These are phyloP conservation scores for Boletus smithii DNA, from an alignment of 1,284 basidiomycete species.

Conservation along the genomic window DNA sequence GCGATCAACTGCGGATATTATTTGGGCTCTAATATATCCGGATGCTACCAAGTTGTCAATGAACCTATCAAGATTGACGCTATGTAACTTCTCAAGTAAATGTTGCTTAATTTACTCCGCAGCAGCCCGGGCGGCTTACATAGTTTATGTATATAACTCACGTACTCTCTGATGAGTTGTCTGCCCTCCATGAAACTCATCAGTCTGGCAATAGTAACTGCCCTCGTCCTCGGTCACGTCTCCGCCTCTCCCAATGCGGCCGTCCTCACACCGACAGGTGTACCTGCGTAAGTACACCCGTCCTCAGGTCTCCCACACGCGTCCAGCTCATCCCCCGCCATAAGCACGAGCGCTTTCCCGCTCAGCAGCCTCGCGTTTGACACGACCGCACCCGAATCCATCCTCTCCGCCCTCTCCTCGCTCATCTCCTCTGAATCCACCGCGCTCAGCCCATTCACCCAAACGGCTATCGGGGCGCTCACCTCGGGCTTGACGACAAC, in stretches of 20 bases:
- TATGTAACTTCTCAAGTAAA: too few relatives aligned
- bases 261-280: constrained; percentile 14
- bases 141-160: constrained; percentile 2
- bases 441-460: constrained; percentile 14
- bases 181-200: constrained; percentile 10
- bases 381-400: constrained; percentile 23
- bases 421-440: constrained; percentile 30
- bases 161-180: background rate
- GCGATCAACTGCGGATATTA: background rate
- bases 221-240: constrained; percentile 11
- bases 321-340: background rate
- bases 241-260: constrained; percentile 2
- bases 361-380: constrained; percentile 21
- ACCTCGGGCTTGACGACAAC: too few relatives aligned
- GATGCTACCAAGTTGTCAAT: too few relatives aligned
- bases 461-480: too few relatives aligned
- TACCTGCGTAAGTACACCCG: constrained; percentile 21
- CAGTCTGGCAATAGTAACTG: background rate
- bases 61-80: too few relatives aligned
- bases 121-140: background rate
- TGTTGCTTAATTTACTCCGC: background rate
- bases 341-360: constrained; percentile 22
- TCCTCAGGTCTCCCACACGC: background rate
- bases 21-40: too few relatives aligned
- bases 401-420: constrained; percentile 23